These are phyloP conservation scores for Mycena chlorophos DNA, from an alignment of 768 basidiomycete species.

Conservation along the genomic window DNA sequence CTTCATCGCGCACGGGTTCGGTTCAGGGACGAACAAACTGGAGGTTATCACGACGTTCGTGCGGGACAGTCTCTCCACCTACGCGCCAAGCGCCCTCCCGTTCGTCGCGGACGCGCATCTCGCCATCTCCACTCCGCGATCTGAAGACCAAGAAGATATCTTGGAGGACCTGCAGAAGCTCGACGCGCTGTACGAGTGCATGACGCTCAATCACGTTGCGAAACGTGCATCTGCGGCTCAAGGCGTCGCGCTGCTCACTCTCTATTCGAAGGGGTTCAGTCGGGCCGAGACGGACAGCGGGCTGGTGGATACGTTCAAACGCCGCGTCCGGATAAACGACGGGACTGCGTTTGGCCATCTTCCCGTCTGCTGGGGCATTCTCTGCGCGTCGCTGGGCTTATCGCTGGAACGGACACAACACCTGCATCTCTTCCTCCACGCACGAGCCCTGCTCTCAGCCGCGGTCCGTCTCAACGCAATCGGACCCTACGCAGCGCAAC, in stretches of 20 bases:
- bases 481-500: slow-evolving; percentile 92
- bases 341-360: slow-evolving; percentile 76
- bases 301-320: slow-evolving; percentile 71
- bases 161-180: slow-evolving; percentile 33
- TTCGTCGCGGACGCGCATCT: slow-evolving; percentile 77
- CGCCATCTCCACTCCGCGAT: slow-evolving; percentile 27
- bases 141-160: not conserved
- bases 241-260: slow-evolving; percentile 87
- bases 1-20: slow-evolving; percentile 82
- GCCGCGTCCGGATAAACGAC: slow-evolving; percentile 60
- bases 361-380: slow-evolving; percentile 86
- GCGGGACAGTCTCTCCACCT: slow-evolving; percentile 71
- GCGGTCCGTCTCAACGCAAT: slow-evolving; percentile 88
- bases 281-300: slow-evolving; percentile 27
- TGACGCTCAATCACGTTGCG: slow-evolving; percentile 88
- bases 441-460: slow-evolving; percentile 85
- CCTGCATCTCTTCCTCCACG: slow-evolving; percentile 91
- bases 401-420: slow-evolving; percentile 77
- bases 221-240: slow-evolving; percentile 87
- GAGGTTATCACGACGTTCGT: slow-evolving; percentile 60
- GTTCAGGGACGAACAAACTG: slow-evolving; percentile 27
- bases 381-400: slow-evolving; percentile 76
- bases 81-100: slow-evolving; percentile 72
- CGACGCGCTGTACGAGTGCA: slow-evolving; percentile 79
- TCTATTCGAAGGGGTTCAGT: slow-evolving; percentile 82